Conservation (phyloP, 78 protist genomes). For the Bigelowiella natans region DNA sequence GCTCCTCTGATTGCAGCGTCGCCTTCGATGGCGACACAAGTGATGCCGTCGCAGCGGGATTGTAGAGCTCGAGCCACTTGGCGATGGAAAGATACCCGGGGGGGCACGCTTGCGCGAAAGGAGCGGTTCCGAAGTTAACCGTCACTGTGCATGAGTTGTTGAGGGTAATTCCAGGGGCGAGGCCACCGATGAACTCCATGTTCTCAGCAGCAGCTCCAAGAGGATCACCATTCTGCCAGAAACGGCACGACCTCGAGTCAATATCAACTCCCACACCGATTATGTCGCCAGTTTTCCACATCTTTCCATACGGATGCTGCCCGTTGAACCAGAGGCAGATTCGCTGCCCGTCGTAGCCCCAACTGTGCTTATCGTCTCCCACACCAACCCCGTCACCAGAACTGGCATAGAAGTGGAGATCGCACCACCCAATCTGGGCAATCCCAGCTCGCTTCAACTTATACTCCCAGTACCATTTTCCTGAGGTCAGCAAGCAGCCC, state of each 20-base stretch:
- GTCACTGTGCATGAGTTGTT: not conserved
- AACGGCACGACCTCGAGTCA: not conserved
- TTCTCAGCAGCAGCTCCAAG: not conserved
- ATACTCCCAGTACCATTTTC: not conserved
- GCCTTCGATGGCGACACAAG: not conserved
- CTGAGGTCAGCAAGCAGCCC: not conserved
- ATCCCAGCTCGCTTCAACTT: not conserved
- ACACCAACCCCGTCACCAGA: not conserved
- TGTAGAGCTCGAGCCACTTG: not conserved
- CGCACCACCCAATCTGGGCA: not conserved
- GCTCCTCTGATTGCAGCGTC: not conserved
- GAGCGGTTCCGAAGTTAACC: not conserved
- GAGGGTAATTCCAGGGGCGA: not conserved
- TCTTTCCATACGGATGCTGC: not conserved
- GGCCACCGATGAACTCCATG: not conserved
- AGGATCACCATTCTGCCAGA: not conserved
- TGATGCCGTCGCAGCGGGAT: not conserved
- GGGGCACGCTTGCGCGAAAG: not conserved
- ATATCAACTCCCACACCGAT: not conserved
- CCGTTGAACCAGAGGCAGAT: not conserved
- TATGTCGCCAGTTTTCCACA: not conserved
- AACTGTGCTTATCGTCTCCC: not conserved
- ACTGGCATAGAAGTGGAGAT: not conserved
- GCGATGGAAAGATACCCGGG: not conserved
- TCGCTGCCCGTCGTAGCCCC: not conserved